Percentiles rank a stretch among this genome's conserved stretches.
phyloP scores from a whole-genome alignment of 805 yeast species.

The Saturnispora besseyi region DNA sequence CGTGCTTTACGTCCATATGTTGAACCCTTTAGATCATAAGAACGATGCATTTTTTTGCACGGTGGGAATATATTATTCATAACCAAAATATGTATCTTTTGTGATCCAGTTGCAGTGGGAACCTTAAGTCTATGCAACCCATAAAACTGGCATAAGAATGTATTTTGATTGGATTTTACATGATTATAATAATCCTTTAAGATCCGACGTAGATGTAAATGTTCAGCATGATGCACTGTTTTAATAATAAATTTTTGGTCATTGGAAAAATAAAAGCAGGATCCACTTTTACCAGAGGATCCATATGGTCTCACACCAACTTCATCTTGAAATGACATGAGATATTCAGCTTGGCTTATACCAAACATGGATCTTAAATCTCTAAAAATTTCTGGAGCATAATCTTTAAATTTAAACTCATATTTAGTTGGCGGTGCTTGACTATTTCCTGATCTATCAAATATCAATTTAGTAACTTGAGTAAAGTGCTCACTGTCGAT shows the following conservation, averaged over 20 bases:
- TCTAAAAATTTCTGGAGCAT: conserved; percentile 88
- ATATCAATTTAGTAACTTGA: conserved; percentile 69
- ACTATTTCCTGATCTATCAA: conserved; percentile 80
- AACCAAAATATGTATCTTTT: conserved; percentile 84
- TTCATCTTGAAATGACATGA: conserved; percentile 85
- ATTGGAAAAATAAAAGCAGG: conserved; percentile 89
- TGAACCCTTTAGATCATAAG: conserved; percentile 91
- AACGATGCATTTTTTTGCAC: conserved; percentile 71
- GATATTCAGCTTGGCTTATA: conserved; percentile 91
- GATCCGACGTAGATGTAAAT: conserved; percentile 66
- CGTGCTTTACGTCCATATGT: conserved; percentile 66
- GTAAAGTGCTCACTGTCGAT: conserved; percentile 63
- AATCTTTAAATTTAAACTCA: conserved; percentile 95
- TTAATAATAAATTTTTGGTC: conserved; percentile 92
- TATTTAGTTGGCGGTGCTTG: conserved; percentile 88
- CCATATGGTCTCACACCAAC: conserved; percentile 86
- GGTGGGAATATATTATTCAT: conserved; percentile 98
- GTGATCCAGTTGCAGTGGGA: conserved; percentile 46
- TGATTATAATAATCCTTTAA: conserved; percentile 72
- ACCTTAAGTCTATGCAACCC: conserved; percentile 91
- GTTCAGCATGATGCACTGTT: conserved; percentile 91
- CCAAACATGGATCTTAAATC: conserved; percentile 74
- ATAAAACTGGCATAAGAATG: conserved; percentile 89
- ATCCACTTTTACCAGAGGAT: conserved; percentile 95
- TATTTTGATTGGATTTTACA: conserved; percentile 75